Conservation (phyloP, 2,329 filamentous ascomycete species). For the Botrytis pseudocinerea region DNA sequence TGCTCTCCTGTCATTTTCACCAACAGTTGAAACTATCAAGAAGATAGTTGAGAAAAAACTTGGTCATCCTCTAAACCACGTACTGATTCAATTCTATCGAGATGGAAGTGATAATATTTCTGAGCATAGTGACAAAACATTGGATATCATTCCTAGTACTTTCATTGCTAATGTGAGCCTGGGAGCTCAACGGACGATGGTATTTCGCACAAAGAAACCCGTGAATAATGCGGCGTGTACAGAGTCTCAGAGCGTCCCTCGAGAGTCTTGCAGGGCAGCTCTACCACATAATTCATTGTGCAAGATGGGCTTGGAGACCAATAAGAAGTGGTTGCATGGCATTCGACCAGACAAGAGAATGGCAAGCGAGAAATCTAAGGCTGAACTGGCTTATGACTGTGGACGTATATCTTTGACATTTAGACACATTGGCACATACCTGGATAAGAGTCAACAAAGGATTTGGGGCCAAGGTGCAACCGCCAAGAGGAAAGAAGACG, state of each 20-base stretch:
- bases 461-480: constrained; percentile 95
- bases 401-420: constrained; percentile 92
- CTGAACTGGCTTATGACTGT: constrained; percentile 71
- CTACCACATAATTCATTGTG: constrained; percentile 90
- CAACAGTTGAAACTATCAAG: constrained; percentile 69
- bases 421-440: constrained; percentile 81
- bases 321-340: constrained; percentile 86
- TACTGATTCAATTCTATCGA: constrained; percentile 91
- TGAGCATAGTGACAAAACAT: constrained; percentile 94
- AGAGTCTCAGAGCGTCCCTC: constrained; percentile 29
- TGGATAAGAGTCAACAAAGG: constrained; percentile 59
- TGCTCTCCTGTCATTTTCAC: constrained; percentile 72
- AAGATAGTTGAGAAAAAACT: constrained; percentile 67
- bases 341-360: constrained; percentile 84
- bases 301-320: constrained; percentile 76
- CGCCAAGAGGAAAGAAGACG: constrained; percentile 61
- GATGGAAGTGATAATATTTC: constrained; percentile 87
- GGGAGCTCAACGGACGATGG: constrained; percentile 87
- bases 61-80: constrained; percentile 85
- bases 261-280: constrained; percentile 56
- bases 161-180: constrained; percentile 94
- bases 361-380: constrained; percentile 62
- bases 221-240: constrained; percentile 44
- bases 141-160: constrained; percentile 80
- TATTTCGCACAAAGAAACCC: constrained; percentile 76